These are phyloP conservation scores for Cladosporium halotolerans DNA, from an alignment of 2,329 filamentous ascomycete genomes.

Conservation along the genomic window DNA sequence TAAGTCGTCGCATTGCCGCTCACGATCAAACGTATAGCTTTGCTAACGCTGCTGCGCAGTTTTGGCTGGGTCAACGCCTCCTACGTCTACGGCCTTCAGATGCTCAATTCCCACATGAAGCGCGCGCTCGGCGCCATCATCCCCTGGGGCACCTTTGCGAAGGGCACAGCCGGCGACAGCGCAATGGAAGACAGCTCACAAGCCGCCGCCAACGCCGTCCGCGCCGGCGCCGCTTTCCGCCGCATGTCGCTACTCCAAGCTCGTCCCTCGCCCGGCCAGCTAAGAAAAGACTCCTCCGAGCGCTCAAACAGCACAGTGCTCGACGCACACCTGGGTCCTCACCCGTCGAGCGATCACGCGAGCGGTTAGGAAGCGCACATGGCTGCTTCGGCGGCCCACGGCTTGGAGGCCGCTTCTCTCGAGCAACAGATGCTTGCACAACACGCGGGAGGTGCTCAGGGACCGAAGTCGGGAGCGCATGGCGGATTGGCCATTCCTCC, in stretches of 20 bases:
- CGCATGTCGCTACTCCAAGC: not conserved
- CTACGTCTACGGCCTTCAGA: conserved; percentile 86
- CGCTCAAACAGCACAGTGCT: not conserved
- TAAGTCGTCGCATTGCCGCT: conserved; percentile 48
- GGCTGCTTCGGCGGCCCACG: not conserved
- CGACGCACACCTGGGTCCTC: conserved; percentile 5
- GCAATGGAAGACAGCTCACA: not conserved
- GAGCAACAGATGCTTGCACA: no score
- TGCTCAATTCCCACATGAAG: conserved; percentile 82
- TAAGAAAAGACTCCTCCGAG: not conserved
- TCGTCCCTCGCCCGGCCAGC: not conserved
- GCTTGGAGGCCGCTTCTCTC: not conserved
- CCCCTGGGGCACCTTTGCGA: conserved; percentile 74
- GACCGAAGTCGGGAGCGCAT: no score
- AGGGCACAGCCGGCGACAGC: conserved; percentile 38
- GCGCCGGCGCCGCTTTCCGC: not conserved
- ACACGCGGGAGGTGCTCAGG: no score
- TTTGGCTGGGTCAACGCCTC: conserved; percentile 99
- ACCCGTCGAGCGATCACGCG: conserved; percentile 1
- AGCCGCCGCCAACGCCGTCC: not conserved
- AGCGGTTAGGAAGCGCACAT: conserved; percentile 12
- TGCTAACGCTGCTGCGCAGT: conserved; percentile 40
- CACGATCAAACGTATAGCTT: not conserved
- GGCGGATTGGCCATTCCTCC: no score
- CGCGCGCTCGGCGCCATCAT: conserved; percentile 84